A percentile compares a stretch with the other conserved stretches of the same genome.
Conservation (phyloP, 805 yeast species). For the Pichia eremophila region DNA sequence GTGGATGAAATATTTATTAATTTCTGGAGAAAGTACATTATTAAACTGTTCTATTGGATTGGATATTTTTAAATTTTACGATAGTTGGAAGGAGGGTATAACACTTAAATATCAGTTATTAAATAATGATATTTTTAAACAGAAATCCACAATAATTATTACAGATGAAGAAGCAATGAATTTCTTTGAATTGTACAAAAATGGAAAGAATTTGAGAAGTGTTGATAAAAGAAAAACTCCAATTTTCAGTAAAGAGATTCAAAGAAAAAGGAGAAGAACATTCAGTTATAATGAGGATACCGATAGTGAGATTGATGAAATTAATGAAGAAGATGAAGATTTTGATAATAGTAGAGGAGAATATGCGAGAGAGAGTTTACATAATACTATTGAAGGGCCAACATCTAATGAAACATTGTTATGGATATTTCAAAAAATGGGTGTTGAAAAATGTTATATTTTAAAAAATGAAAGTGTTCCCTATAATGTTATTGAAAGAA, state of each 20-base stretch:
- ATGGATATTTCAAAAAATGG: slow-evolving; percentile 4
- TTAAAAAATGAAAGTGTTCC: not conserved
- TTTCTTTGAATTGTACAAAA: not conserved
- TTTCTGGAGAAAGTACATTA: slow-evolving; percentile 56
- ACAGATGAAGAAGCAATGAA: slow-evolving; percentile 13
- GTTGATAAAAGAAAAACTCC: not conserved
- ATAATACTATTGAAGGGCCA: slow-evolving; percentile 1
- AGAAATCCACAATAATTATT: slow-evolving; percentile 27
- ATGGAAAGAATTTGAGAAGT: not conserved
- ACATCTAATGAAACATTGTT: not conserved
- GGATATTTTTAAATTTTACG: slow-evolving; percentile 36
- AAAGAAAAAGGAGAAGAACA: not conserved
- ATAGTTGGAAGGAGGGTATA: slow-evolving; percentile 26
- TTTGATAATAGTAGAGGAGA: not conserved
- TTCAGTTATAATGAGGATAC: not conserved
- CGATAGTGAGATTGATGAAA: slow-evolving; percentile 4
- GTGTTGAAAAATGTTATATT: not conserved
- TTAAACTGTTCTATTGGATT: slow-evolving; percentile 33
- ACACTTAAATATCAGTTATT: slow-evolving; percentile 32
- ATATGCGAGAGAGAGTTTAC: not conserved
- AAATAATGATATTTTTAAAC: slow-evolving; percentile 31
- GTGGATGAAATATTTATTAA: slow-evolving; percentile 52
- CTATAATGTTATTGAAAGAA: no score
- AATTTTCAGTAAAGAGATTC: not conserved
- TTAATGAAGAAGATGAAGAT: not conserved